These are phyloP conservation scores for Begonia masoniana DNA, from an alignment of 306 rosid species.

Conservation along the genomic window DNA sequence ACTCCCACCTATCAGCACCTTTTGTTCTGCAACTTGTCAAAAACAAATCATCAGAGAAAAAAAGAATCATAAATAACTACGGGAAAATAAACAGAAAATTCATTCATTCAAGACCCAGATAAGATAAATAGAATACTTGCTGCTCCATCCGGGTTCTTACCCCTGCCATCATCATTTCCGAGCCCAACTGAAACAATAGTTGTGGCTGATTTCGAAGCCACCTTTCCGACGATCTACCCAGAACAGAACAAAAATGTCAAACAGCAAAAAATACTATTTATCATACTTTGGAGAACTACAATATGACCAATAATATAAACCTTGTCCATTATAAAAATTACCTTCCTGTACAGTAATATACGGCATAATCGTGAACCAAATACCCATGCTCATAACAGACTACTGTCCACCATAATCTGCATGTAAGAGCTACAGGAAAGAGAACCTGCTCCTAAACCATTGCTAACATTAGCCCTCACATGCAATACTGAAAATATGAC, in stretches of 20 bases:
- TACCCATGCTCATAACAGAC: constrained; percentile 82
- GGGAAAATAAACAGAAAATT: no score
- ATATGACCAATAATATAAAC: background rate
- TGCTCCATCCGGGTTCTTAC: constrained; percentile 20
- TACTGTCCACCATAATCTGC: constrained; percentile 59
- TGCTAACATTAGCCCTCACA: background rate
- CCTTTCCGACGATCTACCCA: constrained; percentile 59
- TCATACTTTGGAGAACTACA: background rate
- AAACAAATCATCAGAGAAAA: constrained; percentile 2
- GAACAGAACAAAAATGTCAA: background rate
- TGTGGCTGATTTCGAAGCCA: constrained; percentile 40
- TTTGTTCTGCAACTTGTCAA: constrained; percentile 44
- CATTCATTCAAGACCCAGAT: no score
- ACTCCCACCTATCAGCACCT: constrained; percentile 54
- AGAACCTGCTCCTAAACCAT: constrained; percentile 33
- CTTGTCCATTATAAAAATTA: constrained; percentile 1
- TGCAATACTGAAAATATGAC: no score
- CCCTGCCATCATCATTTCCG: constrained; percentile 38
- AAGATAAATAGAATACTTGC: no score
- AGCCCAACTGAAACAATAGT: constrained; percentile 55
- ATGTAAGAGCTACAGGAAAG: constrained; percentile 51
- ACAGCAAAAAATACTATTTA: background rate
- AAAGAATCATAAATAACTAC: background rate
- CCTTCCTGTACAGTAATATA: constrained; percentile 75
- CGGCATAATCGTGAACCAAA: constrained; percentile 66